These are phyloP conservation scores for Platismatia glauca DNA, from an alignment of 495 filamentous ascomycete genomes.

Conservation along the genomic window DNA sequence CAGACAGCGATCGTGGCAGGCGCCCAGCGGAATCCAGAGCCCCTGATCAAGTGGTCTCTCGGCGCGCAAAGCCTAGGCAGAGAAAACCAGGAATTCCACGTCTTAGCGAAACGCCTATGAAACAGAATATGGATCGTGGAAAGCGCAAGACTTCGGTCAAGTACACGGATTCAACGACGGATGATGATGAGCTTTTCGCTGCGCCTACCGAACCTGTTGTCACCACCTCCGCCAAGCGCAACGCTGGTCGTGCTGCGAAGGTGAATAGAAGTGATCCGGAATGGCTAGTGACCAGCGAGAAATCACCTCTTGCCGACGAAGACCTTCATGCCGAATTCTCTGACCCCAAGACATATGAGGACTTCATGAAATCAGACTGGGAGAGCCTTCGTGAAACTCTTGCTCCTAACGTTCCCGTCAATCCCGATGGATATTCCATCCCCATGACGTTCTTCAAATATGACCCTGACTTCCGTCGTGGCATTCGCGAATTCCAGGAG, in stretches of 20 bases:
- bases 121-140: conserved; percentile 5
- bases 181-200: conserved; percentile 1
- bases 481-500: conserved; percentile 46
- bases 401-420: conserved; percentile 40
- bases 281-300: conserved; percentile 46
- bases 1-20: neutral
- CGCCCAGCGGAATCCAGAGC: neutral
- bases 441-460: conserved; percentile 41
- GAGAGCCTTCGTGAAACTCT: conserved; percentile 46
- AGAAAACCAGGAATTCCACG: too few relatives aligned
- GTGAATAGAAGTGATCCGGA: conserved; percentile 39
- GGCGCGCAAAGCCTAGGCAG: neutral
- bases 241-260: conserved; percentile 11
- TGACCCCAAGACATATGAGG: conserved; percentile 48
- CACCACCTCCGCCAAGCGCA: conserved; percentile 12
- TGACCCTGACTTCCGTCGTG: conserved; percentile 42
- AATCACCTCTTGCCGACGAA: conserved; percentile 44
- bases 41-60: neutral
- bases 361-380: conserved; percentile 47
- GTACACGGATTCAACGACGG: conserved; percentile 4
- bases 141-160: neutral
- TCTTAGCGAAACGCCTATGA: neutral
- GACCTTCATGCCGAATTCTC: conserved; percentile 51
- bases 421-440: conserved; percentile 31
- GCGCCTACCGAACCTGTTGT: conserved; percentile 5